Percentiles rank a stretch among this genome's conserved stretches.
These are phyloP conservation scores for Thymus mandschuricus DNA, from an alignment of 257 asterid species.

Conservation along the genomic window DNA sequence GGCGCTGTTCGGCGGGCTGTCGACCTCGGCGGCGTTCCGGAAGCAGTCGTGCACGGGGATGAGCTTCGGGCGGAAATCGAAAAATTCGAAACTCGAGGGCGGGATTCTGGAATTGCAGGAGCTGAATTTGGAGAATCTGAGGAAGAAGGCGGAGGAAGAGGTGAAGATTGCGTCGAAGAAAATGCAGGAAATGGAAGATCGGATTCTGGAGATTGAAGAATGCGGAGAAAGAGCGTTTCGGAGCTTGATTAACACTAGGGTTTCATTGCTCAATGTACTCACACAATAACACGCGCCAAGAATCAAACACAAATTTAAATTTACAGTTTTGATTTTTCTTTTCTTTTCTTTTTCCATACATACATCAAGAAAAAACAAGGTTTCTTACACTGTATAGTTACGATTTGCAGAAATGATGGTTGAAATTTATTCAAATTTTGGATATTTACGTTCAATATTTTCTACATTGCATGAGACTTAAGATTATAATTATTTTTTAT, in stretches of 20 bases:
- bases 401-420: slow-evolving; percentile 1
- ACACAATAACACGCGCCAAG: slow-evolving; percentile 39
- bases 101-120: slow-evolving; percentile 54
- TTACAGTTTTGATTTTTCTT: slow-evolving; percentile 13
- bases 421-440: background rate
- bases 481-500: too few species aligned
- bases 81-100: slow-evolving; percentile 42
- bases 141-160: slow-evolving; percentile 57
- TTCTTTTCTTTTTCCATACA: background rate
- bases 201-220: slow-evolving; percentile 60
- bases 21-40: slow-evolving; percentile 49
- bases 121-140: slow-evolving; percentile 43
- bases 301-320: background rate
- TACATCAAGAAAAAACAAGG: background rate
- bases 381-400: slow-evolving; percentile 23
- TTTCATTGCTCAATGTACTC: slow-evolving; percentile 78
- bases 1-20: slow-evolving; percentile 54
- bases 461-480: too few species aligned
- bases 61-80: slow-evolving; percentile 46
- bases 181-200: slow-evolving; percentile 64
- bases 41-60: slow-evolving; percentile 48
- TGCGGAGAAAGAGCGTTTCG: slow-evolving; percentile 72
- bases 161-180: slow-evolving; percentile 51
- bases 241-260: slow-evolving; percentile 78
- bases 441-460: too few species aligned